Evolutionary conservation across 768 basidiomycete genomes (phyloP), one percentile per base, ranked within the genome.

Genomic region (Tulasnella sp.): DNA sequence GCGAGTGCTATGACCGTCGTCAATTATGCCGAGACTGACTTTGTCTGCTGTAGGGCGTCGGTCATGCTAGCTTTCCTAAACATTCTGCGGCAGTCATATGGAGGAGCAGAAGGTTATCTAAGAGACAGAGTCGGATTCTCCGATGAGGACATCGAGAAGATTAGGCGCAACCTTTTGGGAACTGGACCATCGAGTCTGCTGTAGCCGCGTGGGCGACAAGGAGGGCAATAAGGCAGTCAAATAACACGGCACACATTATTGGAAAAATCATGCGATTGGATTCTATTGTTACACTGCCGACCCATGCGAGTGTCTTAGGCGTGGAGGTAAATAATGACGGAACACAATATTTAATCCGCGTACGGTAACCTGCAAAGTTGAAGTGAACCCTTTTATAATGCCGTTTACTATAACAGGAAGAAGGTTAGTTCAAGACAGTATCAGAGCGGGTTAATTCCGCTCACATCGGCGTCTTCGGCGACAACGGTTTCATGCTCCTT

Each of bases 41-140:
- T 42, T 31, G 19, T 54, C 3, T 40, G 64, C 58, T 36, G 45
- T 78, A 93, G 93, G 71, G 86, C 85, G 67, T 91, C 90, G 80
- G 92, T 91, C 0, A 94, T 94, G 93, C 78, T 85, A n/a, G 89
- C 90, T 1, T 91, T 91, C 80, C 84, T 94, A 17, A 79, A 84
- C 19, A 82, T 92, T 67, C 79, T 94, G 7, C 83, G 88, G 34
- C 85, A 87, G 67, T 87, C 87, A 77, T 94, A 93, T 79, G 89
- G 89, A 0, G 91, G 92, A 31, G 89, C 86, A 1, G 89, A 91
- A 79, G 84, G 81, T 71, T 94, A 94, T 79, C 80, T 88, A 11
- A 88, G 86, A 82, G 81, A 84, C 14, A 87, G 87, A 79, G 83
- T 88, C n/a, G 85, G 85, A 14, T 85, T 94, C 70, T 85, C 86